phyloP scores from a whole-genome alignment of 352 stramenopile genomes.

The Albugo candida region DNA sequence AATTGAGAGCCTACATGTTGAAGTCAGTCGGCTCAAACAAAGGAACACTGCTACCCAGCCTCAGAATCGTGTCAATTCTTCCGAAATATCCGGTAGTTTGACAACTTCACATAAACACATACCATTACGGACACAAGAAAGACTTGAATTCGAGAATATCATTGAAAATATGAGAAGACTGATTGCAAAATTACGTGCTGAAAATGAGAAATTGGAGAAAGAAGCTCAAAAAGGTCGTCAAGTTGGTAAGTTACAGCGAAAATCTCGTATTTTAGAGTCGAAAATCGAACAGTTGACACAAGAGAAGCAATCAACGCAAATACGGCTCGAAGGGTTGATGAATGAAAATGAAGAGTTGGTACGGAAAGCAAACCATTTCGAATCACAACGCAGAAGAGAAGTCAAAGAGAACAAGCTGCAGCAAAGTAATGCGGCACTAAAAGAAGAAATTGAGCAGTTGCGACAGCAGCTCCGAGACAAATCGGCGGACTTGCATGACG shows the following conservation, averaged over 20 bases:
- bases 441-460: neutral
- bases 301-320: conserved; percentile 18
- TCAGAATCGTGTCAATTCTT: no score
- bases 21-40: conserved; percentile 33
- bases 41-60: conserved; percentile 1
- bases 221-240: conserved; percentile 1
- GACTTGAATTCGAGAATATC: conserved; percentile 45
- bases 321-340: conserved; percentile 21
- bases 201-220: conserved; percentile 47
- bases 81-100: no score
- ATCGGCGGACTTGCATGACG: conserved; percentile 41
- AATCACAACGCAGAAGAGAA: neutral
- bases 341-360: conserved; percentile 15
- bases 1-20: conserved; percentile 39
- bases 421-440: neutral
- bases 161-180: conserved; percentile 69
- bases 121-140: conserved; percentile 12
- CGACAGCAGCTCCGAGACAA: conserved; percentile 7
- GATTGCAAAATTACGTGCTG: conserved; percentile 49
- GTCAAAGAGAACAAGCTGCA: neutral
- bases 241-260: conserved; percentile 16
- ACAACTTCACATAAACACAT: no score
- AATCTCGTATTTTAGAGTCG: conserved; percentile 5
- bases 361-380: neutral
- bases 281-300: conserved; percentile 14